These are phyloP conservation scores for Xylariaceae sp. DNA, from an alignment of 2,329 filamentous ascomycete species.

Conservation along the genomic window DNA sequence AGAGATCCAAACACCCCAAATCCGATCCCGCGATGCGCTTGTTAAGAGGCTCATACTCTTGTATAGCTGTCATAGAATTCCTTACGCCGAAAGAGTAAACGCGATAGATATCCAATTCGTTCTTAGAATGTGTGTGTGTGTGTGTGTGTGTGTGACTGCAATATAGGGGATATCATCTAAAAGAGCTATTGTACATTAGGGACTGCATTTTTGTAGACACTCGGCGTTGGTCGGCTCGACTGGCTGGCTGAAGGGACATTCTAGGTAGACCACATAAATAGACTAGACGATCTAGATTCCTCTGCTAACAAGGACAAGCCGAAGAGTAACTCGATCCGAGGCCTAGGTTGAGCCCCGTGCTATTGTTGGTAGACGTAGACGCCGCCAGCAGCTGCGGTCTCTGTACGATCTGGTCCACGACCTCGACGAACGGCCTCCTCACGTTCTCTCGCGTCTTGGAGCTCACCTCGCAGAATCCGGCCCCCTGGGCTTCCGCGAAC, in stretches of 20 bases:
- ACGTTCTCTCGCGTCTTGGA: slow-evolving; percentile 57
- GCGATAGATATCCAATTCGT: no score
- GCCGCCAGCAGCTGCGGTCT: slow-evolving; percentile 46
- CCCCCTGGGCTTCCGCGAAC: slow-evolving; percentile 49
- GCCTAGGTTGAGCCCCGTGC: slow-evolving; percentile 35
- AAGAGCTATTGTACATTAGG: slow-evolving; percentile 23
- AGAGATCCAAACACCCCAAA: not conserved
- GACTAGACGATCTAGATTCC: slow-evolving; percentile 1
- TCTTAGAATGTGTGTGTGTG: no score
- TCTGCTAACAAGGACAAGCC: slow-evolving; percentile 30
- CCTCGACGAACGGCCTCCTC: slow-evolving; percentile 53
- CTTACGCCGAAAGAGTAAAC: slow-evolving; percentile 52
- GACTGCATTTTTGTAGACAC: slow-evolving; percentile 11
- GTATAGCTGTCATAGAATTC: slow-evolving; percentile 65
- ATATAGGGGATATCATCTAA: slow-evolving; percentile 30
- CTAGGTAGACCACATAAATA: no score
- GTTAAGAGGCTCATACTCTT: slow-evolving; percentile 6
- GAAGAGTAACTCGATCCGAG: slow-evolving; percentile 31
- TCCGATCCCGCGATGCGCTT: not conserved
- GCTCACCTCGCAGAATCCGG: slow-evolving; percentile 57
- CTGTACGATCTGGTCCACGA: slow-evolving; percentile 53
- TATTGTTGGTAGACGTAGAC: slow-evolving; percentile 25
- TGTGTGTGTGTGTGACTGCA: slow-evolving; percentile 36
- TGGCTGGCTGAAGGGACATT: slow-evolving; percentile 6
- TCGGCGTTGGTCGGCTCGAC: slow-evolving; percentile 19